Conservation (phyloP, 495 filamentous ascomycete species). For the Podospora pseudoanserina region DNA sequence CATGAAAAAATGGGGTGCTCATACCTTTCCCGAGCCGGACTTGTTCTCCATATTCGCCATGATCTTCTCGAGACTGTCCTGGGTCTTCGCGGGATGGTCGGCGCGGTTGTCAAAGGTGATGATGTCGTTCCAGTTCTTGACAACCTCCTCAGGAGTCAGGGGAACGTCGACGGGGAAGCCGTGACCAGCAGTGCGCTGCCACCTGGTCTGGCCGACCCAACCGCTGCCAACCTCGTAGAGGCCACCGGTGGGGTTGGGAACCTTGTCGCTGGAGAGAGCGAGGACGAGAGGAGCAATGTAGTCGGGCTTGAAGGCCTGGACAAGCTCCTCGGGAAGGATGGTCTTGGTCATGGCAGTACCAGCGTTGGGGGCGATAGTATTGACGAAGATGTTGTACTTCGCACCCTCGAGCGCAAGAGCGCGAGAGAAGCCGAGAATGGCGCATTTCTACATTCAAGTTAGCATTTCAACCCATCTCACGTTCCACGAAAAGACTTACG, state of each 20-base stretch:
- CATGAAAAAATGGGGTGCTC: conserved; percentile 27
- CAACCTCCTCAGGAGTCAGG: conserved; percentile 82
- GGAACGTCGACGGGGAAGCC: conserved; percentile 88
- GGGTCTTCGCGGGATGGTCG: conserved; percentile 77
- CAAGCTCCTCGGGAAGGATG: conserved; percentile 95
- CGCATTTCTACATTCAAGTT: conserved; percentile 61
- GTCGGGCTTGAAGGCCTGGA: conserved; percentile 98
- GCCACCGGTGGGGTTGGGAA: conserved; percentile 78
- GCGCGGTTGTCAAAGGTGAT: conserved; percentile 84
- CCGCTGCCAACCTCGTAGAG: conserved; percentile 97
- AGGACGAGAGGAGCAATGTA: conserved; percentile 94
- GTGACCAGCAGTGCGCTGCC: conserved; percentile 89
- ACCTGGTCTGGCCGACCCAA: conserved; percentile 87
- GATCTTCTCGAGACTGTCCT: conserved; percentile 76
- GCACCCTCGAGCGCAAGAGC: conserved; percentile 88
- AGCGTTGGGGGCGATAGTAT: conserved; percentile 97
- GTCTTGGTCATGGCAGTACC: conserved; percentile 94
- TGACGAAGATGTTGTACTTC: conserved; percentile 98
- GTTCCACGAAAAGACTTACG: conserved; percentile 43
- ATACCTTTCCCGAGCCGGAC: conserved; percentile 51
- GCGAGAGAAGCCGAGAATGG: conserved; percentile 91
- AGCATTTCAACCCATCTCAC: conserved; percentile 2
- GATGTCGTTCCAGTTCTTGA: conserved; percentile 73
- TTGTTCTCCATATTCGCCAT: conserved; percentile 89
- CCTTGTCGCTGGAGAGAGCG: conserved; percentile 81